Conservation (phyloP, 768 basidiomycete genomes). For the Boletus rufocinnamomeus region DNA sequence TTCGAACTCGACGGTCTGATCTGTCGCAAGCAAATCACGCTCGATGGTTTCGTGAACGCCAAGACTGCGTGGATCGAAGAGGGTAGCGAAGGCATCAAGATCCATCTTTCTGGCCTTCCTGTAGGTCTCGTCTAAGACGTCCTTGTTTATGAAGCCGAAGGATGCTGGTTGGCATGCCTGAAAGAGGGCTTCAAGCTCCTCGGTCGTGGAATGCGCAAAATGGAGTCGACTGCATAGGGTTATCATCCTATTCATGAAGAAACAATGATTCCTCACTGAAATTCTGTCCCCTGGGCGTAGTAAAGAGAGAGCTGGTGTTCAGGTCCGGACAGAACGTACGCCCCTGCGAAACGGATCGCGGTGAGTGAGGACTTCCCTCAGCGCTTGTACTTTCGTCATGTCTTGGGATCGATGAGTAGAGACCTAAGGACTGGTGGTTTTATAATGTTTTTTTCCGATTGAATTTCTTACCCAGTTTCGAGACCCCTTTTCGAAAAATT, state of each 20-base stretch:
- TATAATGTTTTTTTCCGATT: not conserved
- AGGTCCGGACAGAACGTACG: not conserved
- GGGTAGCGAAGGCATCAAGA: too few species aligned
- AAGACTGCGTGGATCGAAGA: not conserved
- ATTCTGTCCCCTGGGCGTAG: not conserved
- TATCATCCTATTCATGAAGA: not conserved
- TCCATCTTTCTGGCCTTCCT: too few species aligned
- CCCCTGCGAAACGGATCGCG: constrained; percentile 3
- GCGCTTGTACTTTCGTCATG: not conserved
- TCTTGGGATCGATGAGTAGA: too few species aligned
- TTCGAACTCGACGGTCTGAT: too few species aligned
- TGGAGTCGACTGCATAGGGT: not conserved
- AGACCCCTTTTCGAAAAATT: too few species aligned
- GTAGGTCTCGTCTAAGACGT: too few species aligned
- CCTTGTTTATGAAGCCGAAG: too few species aligned
- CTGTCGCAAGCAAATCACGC: too few species aligned
- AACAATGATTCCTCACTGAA: not conserved
- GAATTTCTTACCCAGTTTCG: not conserved
- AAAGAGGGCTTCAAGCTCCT: too few species aligned
- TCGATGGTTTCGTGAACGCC: too few species aligned
- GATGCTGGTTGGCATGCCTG: too few species aligned
- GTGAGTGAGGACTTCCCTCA: not conserved
- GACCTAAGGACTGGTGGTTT: not conserved
- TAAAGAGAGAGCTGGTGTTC: constrained; percentile 1
- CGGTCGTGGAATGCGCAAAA: too few species aligned